Conservation (phyloP, 345 rosid species). For the Raphanus raphanistrum region DNA sequence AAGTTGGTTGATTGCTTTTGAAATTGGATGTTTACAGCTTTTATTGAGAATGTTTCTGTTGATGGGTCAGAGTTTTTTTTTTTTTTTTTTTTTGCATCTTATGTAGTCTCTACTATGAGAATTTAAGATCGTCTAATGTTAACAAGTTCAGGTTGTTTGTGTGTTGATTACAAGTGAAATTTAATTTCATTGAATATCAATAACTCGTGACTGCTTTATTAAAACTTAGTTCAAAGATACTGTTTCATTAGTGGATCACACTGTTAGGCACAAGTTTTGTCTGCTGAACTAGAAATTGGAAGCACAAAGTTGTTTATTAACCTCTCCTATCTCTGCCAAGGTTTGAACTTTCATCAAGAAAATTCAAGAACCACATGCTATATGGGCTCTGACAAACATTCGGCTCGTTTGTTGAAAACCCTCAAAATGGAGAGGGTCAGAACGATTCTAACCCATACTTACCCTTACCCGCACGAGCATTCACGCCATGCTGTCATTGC, state of each 20-base stretch:
- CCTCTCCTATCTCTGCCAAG: constrained; percentile 31
- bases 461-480: constrained; percentile 98
- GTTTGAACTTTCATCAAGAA: constrained; percentile 19
- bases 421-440: constrained; percentile 88
- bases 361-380: constrained; percentile 24
- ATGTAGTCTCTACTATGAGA: neutral
- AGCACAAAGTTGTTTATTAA: constrained; percentile 11
- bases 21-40: neutral
- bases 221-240: constrained; percentile 2
- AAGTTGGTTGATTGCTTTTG: constrained; percentile 6
- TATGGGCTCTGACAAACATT: constrained; percentile 60
- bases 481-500: constrained; percentile 97
- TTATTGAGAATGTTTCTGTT: constrained; percentile 13
- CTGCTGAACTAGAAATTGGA: constrained; percentile 16
- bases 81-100: neutral
- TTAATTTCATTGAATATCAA: neutral
- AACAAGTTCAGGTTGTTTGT: constrained; percentile 2
- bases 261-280: constrained; percentile 18
- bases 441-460: constrained; percentile 76
- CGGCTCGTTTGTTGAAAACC: constrained; percentile 53
- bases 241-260: constrained; percentile 22
- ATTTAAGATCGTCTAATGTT: constrained; percentile 1
- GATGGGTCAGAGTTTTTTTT: constrained; percentile 4
- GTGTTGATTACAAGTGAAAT: constrained; percentile 8
- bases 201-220: constrained; percentile 6